Conservation (phyloP, 2,329 filamentous ascomycete genomes). For the Thielaviopsis punctulata region DNA sequence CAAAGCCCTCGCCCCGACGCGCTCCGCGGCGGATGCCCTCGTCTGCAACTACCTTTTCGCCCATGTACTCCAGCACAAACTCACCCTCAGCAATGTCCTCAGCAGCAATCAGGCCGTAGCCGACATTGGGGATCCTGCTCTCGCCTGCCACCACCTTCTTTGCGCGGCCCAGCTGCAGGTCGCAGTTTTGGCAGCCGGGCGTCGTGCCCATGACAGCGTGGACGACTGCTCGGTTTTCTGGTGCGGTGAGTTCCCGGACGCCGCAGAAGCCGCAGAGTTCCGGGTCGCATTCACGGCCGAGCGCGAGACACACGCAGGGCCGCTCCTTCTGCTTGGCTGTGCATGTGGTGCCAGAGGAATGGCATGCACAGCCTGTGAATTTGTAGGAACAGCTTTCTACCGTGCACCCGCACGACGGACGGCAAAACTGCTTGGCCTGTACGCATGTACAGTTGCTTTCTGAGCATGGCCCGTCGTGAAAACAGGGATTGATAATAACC, state of each 20-base stretch:
- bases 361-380: constrained; percentile 51
- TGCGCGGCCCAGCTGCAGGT: constrained; percentile 48
- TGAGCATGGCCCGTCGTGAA: constrained; percentile 51
- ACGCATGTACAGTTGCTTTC: constrained; percentile 45
- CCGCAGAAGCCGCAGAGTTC: constrained; percentile 58
- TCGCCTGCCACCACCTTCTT: constrained; percentile 52
- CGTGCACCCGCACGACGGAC: constrained; percentile 52
- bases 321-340: constrained; percentile 35
- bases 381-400: constrained; percentile 41
- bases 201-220: constrained; percentile 29
- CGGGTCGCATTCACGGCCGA: constrained; percentile 68
- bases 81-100: constrained; percentile 49
- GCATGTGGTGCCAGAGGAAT: constrained; percentile 41
- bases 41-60: constrained; percentile 54
- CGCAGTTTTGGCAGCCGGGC: constrained; percentile 53
- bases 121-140: constrained; percentile 49
- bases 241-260: constrained; percentile 17
- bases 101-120: constrained; percentile 59
- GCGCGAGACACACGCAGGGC: constrained; percentile 51
- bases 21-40: constrained; percentile 54
- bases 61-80: constrained; percentile 69
- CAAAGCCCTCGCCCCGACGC: constrained; percentile 38
- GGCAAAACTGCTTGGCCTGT: constrained; percentile 44
- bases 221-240: not conserved
- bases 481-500: constrained; percentile 46